Base-by-base conservation (phyloP, 192 early-diverging fungal species). In the Linnemannia zychae region DNA sequence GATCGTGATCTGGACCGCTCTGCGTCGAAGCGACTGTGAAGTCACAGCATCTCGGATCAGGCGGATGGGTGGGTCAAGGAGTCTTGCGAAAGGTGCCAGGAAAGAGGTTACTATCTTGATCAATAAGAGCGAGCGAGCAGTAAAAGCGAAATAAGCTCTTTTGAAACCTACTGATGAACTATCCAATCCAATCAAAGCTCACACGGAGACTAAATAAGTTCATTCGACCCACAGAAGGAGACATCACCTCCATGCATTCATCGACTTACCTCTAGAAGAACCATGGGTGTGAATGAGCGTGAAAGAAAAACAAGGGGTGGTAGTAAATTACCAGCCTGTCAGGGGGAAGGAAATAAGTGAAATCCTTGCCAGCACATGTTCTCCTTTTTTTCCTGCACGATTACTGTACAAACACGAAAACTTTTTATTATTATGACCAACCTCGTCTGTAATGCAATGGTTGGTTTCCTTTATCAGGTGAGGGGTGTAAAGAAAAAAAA, bases 101-200 rank as follows among this genome's bases (percentile, higher is more conserved):
- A 88, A 84, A 74, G 81, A 81, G 20, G 24, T 57, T 31, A 77
- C 24, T 16, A 81, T 76, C 84, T 87, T 47, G 31, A 38, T 3
- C 7, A n/a, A 17, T 5, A n/a, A n/a, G n/a, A n/a, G n/a, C n/a
- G n/a, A n/a, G n/a, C n/a, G n/a, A n/a, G n/a, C n/a, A n/a, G n/a
- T n/a, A n/a, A n/a, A n/a, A n/a, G n/a, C n/a, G n/a, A n/a, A n/a
- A n/a, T n/a, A n/a, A n/a, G n/a, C n/a, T n/a, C n/a, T n/a, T n/a
- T n/a, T n/a, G n/a, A n/a, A n/a, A n/a, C n/a, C n/a, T n/a, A n/a
- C n/a, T n/a, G n/a, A n/a, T n/a, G n/a, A n/a, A n/a, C n/a, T n/a
- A n/a, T n/a, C n/a, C n/a, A n/a, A n/a, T n/a, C n/a, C n/a, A n/a
- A n/a, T n/a, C n/a, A n/a, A n/a, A n/a, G n/a, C n/a, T n/a, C n/a